Conservation (phyloP, 352 stramenopile species). For the Phytopythium aichiense region DNA sequence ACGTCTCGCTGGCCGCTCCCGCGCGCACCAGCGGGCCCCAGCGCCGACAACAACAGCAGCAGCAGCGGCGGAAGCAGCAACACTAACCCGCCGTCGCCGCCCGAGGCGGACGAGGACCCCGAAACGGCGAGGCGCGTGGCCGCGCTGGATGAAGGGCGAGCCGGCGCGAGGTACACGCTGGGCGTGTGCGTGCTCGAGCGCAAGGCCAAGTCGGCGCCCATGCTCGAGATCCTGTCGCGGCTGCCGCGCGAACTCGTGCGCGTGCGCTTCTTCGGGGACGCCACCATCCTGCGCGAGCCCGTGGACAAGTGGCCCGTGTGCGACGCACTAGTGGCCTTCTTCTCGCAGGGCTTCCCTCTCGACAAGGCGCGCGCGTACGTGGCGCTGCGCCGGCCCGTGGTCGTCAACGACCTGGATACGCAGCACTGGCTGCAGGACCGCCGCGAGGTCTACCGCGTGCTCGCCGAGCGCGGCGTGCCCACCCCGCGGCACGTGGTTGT, state of each 20-base stretch:
- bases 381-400: conserved; percentile 89
- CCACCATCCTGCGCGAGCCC: conserved; percentile 92
- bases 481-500: conserved; percentile 95
- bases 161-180: conserved; percentile 54
- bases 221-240: conserved; percentile 94
- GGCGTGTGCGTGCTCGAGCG: conserved; percentile 99
- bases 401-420: conserved; percentile 97
- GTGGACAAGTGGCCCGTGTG: conserved; percentile 93
- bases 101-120: neutral
- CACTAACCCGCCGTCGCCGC: neutral
- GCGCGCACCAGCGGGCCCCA: neutral
- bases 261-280: conserved; percentile 97
- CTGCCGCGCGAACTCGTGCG: conserved; percentile 90
- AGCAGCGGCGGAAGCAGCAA: no score
- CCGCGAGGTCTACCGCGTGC: conserved; percentile 91
- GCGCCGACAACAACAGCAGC: neutral
- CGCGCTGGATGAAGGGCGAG: conserved; percentile 1
- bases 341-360: conserved; percentile 96
- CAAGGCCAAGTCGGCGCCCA: conserved; percentile 94
- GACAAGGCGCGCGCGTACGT: conserved; percentile 97
- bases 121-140: conserved; percentile 1
- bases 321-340: conserved; percentile 98
- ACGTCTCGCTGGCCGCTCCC: neutral
- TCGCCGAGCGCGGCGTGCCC: conserved; percentile 92
- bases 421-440: conserved; percentile 95